Percentiles rank a stretch among this genome's conserved stretches.
phyloP scores from a whole-genome alignment of 495 filamentous ascomycete genomes.

The Penicillium salamii region DNA sequence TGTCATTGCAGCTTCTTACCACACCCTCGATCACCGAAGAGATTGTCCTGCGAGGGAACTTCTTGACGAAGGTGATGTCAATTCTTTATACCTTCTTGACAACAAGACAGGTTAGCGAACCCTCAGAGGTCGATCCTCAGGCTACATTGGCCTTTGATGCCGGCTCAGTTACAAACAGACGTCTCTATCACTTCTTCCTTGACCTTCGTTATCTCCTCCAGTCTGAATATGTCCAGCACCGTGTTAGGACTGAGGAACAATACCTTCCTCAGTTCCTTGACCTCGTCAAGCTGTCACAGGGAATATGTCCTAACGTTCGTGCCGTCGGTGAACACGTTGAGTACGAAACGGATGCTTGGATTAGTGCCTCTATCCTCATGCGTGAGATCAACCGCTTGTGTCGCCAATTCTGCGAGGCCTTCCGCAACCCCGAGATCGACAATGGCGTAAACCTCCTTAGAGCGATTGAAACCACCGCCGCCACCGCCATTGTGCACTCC shows the following conservation, averaged over 20 bases:
- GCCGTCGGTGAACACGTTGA: constrained; percentile 95
- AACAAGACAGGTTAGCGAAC: constrained; percentile 90
- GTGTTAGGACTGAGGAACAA: constrained; percentile 74
- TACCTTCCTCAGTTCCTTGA: constrained; percentile 95
- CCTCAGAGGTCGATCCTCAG: constrained; percentile 76
- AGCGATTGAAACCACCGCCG: constrained; percentile 74
- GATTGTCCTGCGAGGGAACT: constrained; percentile 92
- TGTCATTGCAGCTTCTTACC: constrained; percentile 93
- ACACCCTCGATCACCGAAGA: constrained; percentile 95
- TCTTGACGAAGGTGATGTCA: constrained; percentile 89
- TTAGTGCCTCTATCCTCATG: constrained; percentile 89
- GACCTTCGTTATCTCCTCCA: constrained; percentile 88
- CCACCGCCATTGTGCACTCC: constrained; percentile 77
- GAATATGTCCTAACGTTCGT: constrained; percentile 90
- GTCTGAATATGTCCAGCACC: constrained; percentile 80
- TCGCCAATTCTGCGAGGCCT: constrained; percentile 83
- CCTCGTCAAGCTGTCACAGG: constrained; percentile 90
- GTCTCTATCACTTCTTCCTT: constrained; percentile 95
- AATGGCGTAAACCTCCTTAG: constrained; percentile 59
- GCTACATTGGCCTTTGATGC: constrained; percentile 88
- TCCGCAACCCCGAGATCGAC: constrained; percentile 60
- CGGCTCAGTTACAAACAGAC: constrained; percentile 87
- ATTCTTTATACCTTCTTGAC: constrained; percentile 98
- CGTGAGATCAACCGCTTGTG: constrained; percentile 91
- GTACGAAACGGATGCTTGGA: constrained; percentile 98